phyloP scores from a whole-genome alignment of 2,329 filamentous ascomycete species.

The Colletotrichum sp. region DNA sequence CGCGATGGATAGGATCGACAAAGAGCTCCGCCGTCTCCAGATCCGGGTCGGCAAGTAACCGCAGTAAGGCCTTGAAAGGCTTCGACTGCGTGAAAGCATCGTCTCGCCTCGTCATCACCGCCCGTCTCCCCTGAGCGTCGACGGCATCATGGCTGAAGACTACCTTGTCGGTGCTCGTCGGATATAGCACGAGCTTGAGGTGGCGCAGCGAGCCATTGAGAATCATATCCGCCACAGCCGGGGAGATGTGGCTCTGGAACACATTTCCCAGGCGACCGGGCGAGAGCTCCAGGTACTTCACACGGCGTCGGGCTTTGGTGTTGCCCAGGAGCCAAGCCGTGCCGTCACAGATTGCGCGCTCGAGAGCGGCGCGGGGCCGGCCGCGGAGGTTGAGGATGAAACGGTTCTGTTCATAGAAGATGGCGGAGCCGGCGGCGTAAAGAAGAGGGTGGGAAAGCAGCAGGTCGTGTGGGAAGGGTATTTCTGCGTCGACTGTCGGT shows the following conservation, averaged over 20 bases:
- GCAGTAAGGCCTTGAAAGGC: slow-evolving; percentile 34
- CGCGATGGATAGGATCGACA: slow-evolving; percentile 38
- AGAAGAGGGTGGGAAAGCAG: slow-evolving; percentile 27
- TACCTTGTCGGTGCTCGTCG: slow-evolving; percentile 2
- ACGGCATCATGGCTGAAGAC: slow-evolving; percentile 8
- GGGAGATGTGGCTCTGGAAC: slow-evolving; percentile 20
- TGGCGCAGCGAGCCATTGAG: slow-evolving; percentile 25
- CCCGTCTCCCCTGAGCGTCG: not conserved
- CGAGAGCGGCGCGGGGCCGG: slow-evolving; percentile 4
- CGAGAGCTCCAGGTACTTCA: slow-evolving; percentile 23
- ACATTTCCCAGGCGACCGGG: slow-evolving; percentile 24
- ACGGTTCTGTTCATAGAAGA: slow-evolving; percentile 31
- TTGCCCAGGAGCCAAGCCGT: slow-evolving; percentile 17
- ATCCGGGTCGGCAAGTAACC: slow-evolving; percentile 49
- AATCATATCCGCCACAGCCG: slow-evolving; percentile 28
- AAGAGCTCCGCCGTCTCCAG: slow-evolving; percentile 42
- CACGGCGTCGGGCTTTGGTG: slow-evolving; percentile 18
- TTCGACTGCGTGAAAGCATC: slow-evolving; percentile 15
- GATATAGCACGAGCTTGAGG: slow-evolving; percentile 25
- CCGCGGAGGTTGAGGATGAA: slow-evolving; percentile 26
- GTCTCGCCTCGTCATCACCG: slow-evolving; percentile 8
- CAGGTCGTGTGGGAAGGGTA: slow-evolving; percentile 21
- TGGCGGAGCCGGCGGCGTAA: slow-evolving; percentile 23
- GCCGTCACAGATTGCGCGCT: slow-evolving; percentile 6
- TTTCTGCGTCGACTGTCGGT: not conserved